Conservation (phyloP, 2,329 filamentous ascomycete genomes). For the Triangularia verruculosa region DNA sequence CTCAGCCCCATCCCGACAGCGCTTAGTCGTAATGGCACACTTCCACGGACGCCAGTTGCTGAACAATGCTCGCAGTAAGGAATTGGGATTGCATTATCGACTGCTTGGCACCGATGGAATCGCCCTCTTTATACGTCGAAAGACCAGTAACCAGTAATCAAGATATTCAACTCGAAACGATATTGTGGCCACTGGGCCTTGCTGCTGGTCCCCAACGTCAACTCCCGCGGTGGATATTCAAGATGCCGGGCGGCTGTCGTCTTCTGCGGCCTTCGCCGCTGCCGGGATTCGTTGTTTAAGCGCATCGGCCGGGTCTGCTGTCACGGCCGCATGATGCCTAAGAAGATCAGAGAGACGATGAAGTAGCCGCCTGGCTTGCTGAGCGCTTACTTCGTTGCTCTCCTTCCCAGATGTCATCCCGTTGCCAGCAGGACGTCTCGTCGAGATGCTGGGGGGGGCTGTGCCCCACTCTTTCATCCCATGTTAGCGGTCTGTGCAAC, state of each 20-base stretch:
- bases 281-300: constrained; percentile 17
- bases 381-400: background rate
- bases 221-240: constrained; percentile 13
- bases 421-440: background rate
- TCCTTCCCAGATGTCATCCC: background rate
- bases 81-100: background rate
- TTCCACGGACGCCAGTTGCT: background rate
- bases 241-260: constrained; percentile 15
- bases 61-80: background rate
- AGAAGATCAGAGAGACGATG: constrained; percentile 1
- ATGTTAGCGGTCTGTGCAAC: constrained; percentile 26
- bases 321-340: constrained; percentile 12
- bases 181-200: background rate
- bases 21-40: background rate
- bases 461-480: constrained; percentile 12
- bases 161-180: constrained; percentile 9
- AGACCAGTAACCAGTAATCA: background rate
- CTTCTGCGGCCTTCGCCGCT: constrained; percentile 7
- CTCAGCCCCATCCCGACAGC: background rate
- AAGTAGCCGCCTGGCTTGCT: background rate
- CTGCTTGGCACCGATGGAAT: background rate
- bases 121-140: background rate
- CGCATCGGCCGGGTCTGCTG: constrained; percentile 13
- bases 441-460: background rate
- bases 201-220: background rate